Evolutionary conservation across 106 monocot species (phyloP).

Genomic region (Ottelia alismoides): DNA sequence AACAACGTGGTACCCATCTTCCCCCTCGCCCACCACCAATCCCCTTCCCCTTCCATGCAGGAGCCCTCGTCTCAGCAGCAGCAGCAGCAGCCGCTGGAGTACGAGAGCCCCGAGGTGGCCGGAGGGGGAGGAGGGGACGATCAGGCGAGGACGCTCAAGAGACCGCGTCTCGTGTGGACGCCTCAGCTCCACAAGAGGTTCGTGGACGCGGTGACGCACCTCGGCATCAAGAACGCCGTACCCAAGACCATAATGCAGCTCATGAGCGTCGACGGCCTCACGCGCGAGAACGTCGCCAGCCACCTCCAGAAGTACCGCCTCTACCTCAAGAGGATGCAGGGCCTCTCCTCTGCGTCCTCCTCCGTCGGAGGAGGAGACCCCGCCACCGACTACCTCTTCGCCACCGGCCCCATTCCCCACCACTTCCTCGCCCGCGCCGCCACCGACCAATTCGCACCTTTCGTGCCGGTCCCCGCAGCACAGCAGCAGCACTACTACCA

Average conservation of each 20-base stretch:
- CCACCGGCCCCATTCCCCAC: conserved; percentile 48
- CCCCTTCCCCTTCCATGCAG: too few species aligned
- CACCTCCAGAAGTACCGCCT: conserved; percentile 28
- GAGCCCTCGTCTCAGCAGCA: too few species aligned
- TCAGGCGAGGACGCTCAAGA: conserved; percentile 10
- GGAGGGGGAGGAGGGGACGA: conserved; percentile 11
- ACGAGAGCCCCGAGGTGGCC: too few species aligned
- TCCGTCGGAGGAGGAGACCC: conserved; percentile 17
- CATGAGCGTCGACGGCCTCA: conserved; percentile 22
- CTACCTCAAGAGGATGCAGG: conserved; percentile 19
- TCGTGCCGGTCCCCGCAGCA: conserved; percentile 1
- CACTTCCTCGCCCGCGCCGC: conserved; percentile 38
- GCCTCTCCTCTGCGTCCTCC: not conserved
- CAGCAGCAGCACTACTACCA: conserved; percentile 24
- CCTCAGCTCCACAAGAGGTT: conserved; percentile 21
- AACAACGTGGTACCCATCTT: too few species aligned
- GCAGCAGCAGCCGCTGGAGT: too few species aligned
- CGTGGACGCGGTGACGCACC: conserved; percentile 16
- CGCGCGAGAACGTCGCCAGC: conserved; percentile 22
- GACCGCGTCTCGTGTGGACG: conserved; percentile 18
- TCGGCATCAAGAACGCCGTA: conserved; percentile 23
- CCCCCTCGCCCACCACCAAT: too few species aligned
- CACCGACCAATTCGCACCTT: conserved; percentile 9
- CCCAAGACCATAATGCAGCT: conserved; percentile 26
- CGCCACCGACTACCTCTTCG: conserved; percentile 56